Conservation (phyloP, 176 grass and related monocot species). For the Cymbopogon citratus region DNA sequence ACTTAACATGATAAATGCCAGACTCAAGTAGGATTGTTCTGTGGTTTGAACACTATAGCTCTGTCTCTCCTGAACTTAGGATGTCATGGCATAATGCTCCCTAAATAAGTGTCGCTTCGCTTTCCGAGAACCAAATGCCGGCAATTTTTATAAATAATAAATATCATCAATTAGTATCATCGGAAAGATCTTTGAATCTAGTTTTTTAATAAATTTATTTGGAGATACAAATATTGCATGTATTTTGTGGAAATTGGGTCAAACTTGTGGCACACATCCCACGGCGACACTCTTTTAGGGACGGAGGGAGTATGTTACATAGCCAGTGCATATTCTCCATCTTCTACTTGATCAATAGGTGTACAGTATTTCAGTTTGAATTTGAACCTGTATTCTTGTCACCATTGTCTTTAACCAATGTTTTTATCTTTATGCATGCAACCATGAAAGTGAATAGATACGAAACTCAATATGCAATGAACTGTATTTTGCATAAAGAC, state of each 20-base stretch:
- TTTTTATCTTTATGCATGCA: not conserved
- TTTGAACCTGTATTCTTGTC: not conserved
- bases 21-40: not conserved
- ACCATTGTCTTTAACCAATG: not conserved
- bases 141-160: too few species aligned
- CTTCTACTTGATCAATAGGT: not conserved
- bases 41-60: not conserved
- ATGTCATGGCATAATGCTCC: not conserved
- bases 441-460: not conserved
- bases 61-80: not conserved
- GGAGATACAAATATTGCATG: too few species aligned
- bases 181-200: too few species aligned
- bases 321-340: not conserved
- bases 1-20: slow-evolving; percentile 6
- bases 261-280: too few species aligned
- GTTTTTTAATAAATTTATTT: too few species aligned
- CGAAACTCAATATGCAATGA: not conserved
- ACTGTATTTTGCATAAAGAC: not conserved
- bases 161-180: too few species aligned
- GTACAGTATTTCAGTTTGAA: not conserved
- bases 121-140: too few species aligned
- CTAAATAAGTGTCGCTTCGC: too few species aligned
- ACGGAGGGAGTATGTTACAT: too few species aligned
- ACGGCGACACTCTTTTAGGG: too few species aligned
- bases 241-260: too few species aligned